phyloP scores from a whole-genome alignment of 2,329 filamentous ascomycete genomes.

The Aspergillus terreus region DNA sequence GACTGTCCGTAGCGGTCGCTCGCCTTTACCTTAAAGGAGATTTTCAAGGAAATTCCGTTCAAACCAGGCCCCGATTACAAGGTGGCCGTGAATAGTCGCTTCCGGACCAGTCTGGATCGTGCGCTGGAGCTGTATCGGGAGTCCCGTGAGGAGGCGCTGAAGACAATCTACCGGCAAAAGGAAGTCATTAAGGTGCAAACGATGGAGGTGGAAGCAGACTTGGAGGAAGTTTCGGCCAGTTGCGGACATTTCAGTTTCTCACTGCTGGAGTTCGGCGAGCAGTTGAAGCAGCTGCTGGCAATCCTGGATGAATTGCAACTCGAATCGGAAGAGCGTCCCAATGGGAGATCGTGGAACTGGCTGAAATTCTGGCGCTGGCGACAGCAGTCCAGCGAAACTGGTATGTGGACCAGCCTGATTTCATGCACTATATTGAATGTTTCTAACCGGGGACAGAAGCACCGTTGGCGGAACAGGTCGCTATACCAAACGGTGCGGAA shows the following conservation, averaged over 20 bases:
- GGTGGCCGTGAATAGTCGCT: slow-evolving; percentile 73
- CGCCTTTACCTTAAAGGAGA: slow-evolving; percentile 84
- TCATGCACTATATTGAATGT: background rate
- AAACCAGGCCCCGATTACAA: slow-evolving; percentile 62
- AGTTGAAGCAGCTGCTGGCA: slow-evolving; percentile 77
- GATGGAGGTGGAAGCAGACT: slow-evolving; percentile 79
- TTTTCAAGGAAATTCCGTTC: slow-evolving; percentile 84
- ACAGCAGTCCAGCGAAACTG: slow-evolving; percentile 18
- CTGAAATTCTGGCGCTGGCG: slow-evolving; percentile 66
- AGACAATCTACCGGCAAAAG: slow-evolving; percentile 75
- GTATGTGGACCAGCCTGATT: slow-evolving; percentile 12
- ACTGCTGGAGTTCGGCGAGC: slow-evolving; percentile 83
- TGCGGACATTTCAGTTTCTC: slow-evolving; percentile 96
- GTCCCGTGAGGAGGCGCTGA: slow-evolving; percentile 71
- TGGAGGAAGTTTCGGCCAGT: slow-evolving; percentile 95
- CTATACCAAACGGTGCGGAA: background rate
- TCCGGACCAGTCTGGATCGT: slow-evolving; percentile 73
- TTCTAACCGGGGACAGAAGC: slow-evolving; percentile 11
- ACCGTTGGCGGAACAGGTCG: slow-evolving; percentile 7
- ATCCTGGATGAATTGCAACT: slow-evolving; percentile 79
- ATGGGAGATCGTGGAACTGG: slow-evolving; percentile 76
- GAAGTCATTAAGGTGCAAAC: slow-evolving; percentile 66
- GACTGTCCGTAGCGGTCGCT: slow-evolving; percentile 64
- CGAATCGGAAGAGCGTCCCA: slow-evolving; percentile 59
- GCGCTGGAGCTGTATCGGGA: slow-evolving; percentile 76